Base-by-base conservation (phyloP, 2,329 filamentous ascomycete genomes). In the Paracamarosporium sp. region DNA sequence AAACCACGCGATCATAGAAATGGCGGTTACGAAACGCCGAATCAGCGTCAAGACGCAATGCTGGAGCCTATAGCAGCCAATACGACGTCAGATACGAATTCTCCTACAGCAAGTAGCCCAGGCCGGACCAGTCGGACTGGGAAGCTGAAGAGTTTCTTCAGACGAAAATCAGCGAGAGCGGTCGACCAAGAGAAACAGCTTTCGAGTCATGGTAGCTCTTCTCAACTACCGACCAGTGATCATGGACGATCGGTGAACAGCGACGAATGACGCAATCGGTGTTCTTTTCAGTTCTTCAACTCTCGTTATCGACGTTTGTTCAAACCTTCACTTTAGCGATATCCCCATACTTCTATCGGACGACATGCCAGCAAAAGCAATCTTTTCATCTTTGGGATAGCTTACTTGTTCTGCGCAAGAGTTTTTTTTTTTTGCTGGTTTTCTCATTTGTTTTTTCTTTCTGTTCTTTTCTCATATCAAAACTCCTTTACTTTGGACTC, bases 121-220 rank as follows among this genome's bases (percentile, higher is more conserved):
- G 64, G 67, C 20, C 62, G 63, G 46, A 68, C 60, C 51, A 71
- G 70, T 24, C 68, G 68, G 11, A 67, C 71, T 4, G 73, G 67
- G 6, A 74, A 75, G 55, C 67, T 75, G 27, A 75, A 73, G 55
- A 74, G 59, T 50, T 74, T 76, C 44, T 76, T 76, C 64, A 75
- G 71, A 48, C 63, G 74, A 31, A 76, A 73, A 55, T 69, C 71
- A 1, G 68, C 62, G 43, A 65, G 58, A 27, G 61, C 62, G 41
- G 62, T 65, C 33, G 71, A 75, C 24, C 67, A 70, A 13, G 71
- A 72, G 35, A 75, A 72, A 57, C 70, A 73, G 40, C 64, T 74
- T 7, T 75, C 70, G 11, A 73, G 70, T 47, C 74, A 69, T 40
- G 70, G 73, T 20, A 74, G 71, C 50, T 75, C 72, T 9, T 74